Evolutionary conservation across 805 yeast species (phyloP).

Genomic region (Ogataea degrootiae): DNA sequence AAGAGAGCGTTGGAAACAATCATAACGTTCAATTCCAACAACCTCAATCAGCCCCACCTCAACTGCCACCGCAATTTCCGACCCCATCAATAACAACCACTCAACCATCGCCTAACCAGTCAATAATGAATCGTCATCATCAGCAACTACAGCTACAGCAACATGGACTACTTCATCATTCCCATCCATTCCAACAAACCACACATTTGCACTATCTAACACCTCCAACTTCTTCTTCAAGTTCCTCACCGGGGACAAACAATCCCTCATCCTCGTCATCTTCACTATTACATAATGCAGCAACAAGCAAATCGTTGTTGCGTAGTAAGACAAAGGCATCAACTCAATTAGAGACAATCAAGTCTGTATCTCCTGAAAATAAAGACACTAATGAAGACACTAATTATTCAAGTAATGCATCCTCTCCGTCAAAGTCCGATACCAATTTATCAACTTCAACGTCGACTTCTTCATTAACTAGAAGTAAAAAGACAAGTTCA

Average conservation of each 20-base stretch:
- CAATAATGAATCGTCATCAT: too few relatives aligned
- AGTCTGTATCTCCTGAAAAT: not conserved
- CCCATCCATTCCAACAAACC: conserved; percentile 3
- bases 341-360: not conserved
- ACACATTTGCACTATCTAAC: conserved; percentile 16
- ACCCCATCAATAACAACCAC: not conserved
- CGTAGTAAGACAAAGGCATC: not conserved
- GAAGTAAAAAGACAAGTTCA: conserved; percentile 2
- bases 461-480: conserved; percentile 12
- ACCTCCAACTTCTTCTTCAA: conserved; percentile 20
- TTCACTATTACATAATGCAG: not conserved
- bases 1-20: conserved; percentile 1
- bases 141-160: not conserved
- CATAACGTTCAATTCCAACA: not conserved
- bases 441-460: conserved; percentile 6
- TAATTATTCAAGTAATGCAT: conserved; percentile 1
- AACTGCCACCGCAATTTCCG: conserved; percentile 1
- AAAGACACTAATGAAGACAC: not conserved
- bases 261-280: not conserved
- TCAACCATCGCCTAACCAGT: not conserved
- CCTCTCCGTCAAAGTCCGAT: conserved; percentile 14
- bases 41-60: not conserved
- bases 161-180: not conserved
- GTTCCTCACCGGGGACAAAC: conserved; percentile 10
- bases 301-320: conserved; percentile 1